Conservation (phyloP, 345 rosid genomes). For the Aurinia saxatilis region DNA sequence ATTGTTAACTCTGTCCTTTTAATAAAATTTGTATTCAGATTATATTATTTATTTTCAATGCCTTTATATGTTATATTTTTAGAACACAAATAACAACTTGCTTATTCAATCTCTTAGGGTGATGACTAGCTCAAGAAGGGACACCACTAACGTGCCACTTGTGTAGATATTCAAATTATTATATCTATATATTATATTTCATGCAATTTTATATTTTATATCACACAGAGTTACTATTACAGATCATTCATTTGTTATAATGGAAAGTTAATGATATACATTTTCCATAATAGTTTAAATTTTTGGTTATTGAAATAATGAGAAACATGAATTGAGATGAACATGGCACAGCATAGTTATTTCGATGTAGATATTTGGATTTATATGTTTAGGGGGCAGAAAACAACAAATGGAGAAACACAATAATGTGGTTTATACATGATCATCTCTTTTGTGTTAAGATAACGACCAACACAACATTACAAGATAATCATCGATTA, state of each 20-base stretch:
- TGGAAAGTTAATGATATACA: not conserved
- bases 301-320: not conserved
- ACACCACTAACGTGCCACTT: slow-evolving; percentile 31
- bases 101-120: slow-evolving; percentile 17
- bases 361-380: slow-evolving; percentile 6
- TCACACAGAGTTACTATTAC: no score
- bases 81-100: slow-evolving; percentile 24
- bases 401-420: not conserved
- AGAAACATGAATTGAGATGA: not conserved
- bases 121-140: slow-evolving; percentile 31
- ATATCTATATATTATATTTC: not conserved
- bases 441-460: slow-evolving; percentile 4
- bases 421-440: slow-evolving; percentile 6
- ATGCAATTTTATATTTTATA: no score
- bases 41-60: slow-evolving; percentile 7
- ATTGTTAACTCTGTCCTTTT: slow-evolving; percentile 9
- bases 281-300: not conserved
- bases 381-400: slow-evolving; percentile 1
- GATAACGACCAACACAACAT: slow-evolving; percentile 18
- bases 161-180: slow-evolving; percentile 4
- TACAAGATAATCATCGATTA: slow-evolving; percentile 13
- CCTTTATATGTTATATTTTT: slow-evolving; percentile 20
- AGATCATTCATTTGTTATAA: no score
- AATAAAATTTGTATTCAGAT: slow-evolving; percentile 13
- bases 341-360: not conserved